Base-by-base conservation (phyloP, 1,284 basidiomycete species). In the Violaceomyces palustris region DNA sequence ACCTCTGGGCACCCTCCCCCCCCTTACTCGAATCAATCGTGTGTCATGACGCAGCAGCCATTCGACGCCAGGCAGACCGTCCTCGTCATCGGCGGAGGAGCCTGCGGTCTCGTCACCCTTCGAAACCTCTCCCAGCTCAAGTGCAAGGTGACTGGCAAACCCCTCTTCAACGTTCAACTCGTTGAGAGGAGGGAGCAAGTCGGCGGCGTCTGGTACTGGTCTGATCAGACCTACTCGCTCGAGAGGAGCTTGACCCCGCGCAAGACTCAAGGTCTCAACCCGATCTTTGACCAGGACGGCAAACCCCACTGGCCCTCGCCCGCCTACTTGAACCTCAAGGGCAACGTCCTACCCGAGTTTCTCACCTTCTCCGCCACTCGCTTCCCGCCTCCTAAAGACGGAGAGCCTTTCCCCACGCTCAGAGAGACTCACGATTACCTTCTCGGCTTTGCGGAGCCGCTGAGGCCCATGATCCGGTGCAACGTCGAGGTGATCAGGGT, bases 181-280 rank as follows among this genome's bases (percentile, higher is more conserved):
- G 49, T 59, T 12, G 67, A 69, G 34, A 28, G 67, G 11, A 39
- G 67, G 4, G 46, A 53, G 9, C 47, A 63, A 21, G 40, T 69
- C 6, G 67, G 67, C n/a, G 64, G 67, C 3, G 67, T 69, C 1
- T 69, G 67, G 67, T 57, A 51, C 43, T 61, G 51, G 56, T 50
- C 40, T 18, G 47, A 55, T 29, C 22, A 35, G 12, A 60, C 55
- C 6, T 55, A 57, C 28, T 32, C 35, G 3, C 38, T 59, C 6
- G 61, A 63, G 27, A 41, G 50, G 7, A 31, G 21, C 9, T 30
- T 59, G 17, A 46, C 43, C 6, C 36, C 47, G 3, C 39, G 48
- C 8, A 38, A 39, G 1, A 40, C 44, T 1, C 58, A 61, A 18
- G 45, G 47, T 8, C 28, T 48, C n/a, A 43, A 40, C 14, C 45